phyloP scores from a whole-genome alignment of 805 yeast genomes.

The Metschnikowia cubensis region DNA sequence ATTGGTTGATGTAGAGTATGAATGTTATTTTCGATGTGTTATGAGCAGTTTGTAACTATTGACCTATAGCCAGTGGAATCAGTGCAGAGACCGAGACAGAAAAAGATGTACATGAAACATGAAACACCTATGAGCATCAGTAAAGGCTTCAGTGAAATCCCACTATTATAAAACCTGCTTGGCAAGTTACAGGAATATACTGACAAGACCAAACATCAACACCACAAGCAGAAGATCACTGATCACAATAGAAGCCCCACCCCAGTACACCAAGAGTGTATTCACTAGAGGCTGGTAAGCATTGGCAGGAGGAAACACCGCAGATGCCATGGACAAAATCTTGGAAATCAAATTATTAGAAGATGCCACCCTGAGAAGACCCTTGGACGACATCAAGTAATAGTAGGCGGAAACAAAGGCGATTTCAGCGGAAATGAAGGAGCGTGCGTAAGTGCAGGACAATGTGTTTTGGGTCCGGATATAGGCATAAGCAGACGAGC shows the following conservation, averaged over 20 bases:
- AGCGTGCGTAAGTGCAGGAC: constrained; percentile 21
- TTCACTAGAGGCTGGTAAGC: constrained; percentile 27
- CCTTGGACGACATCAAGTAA: constrained; percentile 23
- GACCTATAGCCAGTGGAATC: no score
- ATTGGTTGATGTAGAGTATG: no score
- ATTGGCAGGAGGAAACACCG: constrained; percentile 32
- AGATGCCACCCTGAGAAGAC: constrained; percentile 22
- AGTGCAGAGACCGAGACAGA: no score
- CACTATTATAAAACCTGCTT: no score
- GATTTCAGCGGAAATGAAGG: constrained; percentile 31
- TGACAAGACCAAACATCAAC: constrained; percentile 36
- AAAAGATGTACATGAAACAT: no score
- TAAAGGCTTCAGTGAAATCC: no score
- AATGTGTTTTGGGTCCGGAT: constrained; percentile 21
- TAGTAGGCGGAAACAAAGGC: constrained; percentile 33
- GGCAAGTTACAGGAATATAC: constrained; percentile 12
- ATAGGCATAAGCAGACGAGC: constrained; percentile 23
- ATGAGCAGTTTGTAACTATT: no score
- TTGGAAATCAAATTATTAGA: constrained; percentile 27
- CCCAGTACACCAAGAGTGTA: constrained; percentile 33
- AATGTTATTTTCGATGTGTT: no score
- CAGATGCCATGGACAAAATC: constrained; percentile 28
- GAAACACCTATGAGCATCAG: no score
- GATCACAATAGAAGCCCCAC: constrained; percentile 31
- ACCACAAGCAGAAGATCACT: constrained; percentile 37